These are phyloP conservation scores for Cladosporium colombiae DNA, from an alignment of 2,329 filamentous ascomycete genomes.

Conservation along the genomic window DNA sequence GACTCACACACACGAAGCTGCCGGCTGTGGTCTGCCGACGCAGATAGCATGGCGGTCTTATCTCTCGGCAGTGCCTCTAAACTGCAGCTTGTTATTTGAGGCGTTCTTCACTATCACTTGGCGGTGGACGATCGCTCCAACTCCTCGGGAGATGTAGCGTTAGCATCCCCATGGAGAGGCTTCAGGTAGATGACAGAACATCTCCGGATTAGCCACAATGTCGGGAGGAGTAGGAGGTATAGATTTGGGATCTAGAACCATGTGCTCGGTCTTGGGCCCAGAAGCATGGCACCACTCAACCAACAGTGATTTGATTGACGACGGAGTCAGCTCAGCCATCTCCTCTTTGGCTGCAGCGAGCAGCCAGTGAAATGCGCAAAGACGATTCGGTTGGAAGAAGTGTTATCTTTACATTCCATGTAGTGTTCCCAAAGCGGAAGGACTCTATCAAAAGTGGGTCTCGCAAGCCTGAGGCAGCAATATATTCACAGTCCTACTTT, in stretches of 20 bases:
- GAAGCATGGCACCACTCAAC: not conserved
- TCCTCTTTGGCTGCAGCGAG: not conserved
- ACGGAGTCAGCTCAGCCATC: not conserved
- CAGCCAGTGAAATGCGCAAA: not conserved
- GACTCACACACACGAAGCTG: not conserved
- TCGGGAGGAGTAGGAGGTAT: not conserved
- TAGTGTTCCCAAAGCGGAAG: constrained; percentile 10
- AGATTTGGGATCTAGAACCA: not conserved
- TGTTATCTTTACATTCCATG: constrained; percentile 4
- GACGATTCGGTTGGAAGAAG: not conserved
- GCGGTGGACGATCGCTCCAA: not conserved
- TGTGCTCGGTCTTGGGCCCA: not conserved
- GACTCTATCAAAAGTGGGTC: constrained; percentile 19
- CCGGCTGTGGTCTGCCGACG: not conserved
- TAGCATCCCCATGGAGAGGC: not conserved
- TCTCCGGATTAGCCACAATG: not conserved
- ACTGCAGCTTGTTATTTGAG: constrained; percentile 16
- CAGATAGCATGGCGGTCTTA: constrained; percentile 12
- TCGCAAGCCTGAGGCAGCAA: constrained; percentile 6
- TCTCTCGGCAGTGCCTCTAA: constrained; percentile 7
- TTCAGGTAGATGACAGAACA: not conserved
- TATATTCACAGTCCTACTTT: not conserved
- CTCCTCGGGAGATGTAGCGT: not conserved
- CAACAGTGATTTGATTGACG: not conserved
- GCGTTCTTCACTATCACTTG: constrained; percentile 17